Percentiles rank a stretch among this genome's conserved stretches.
phyloP scores from a whole-genome alignment of 148 eudicot genomes.

The Camellia sinensis region DNA sequence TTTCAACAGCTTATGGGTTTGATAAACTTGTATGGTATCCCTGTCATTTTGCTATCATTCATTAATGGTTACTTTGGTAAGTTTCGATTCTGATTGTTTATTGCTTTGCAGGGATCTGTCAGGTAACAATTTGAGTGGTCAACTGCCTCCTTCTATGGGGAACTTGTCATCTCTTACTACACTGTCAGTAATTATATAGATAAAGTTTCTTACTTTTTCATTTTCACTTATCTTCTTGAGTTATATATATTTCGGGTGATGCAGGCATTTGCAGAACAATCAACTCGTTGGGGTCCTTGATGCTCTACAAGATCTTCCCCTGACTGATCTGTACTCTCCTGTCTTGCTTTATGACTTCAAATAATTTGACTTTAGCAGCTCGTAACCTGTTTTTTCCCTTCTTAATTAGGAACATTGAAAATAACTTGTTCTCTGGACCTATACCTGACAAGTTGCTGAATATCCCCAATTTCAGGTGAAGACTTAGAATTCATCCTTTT shows the following conservation, averaged over 20 bases:
- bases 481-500: neutral
- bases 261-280: constrained; percentile 88
- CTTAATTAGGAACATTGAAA: constrained; percentile 65
- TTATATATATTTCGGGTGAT: constrained; percentile 9
- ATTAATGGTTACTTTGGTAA: constrained; percentile 5
- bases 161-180: constrained; percentile 58
- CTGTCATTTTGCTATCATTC: neutral
- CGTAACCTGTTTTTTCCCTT: neutral
- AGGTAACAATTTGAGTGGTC: constrained; percentile 65
- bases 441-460: constrained; percentile 64
- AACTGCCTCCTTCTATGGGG: constrained; percentile 83
- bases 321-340: constrained; percentile 57
- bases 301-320: constrained; percentile 78
- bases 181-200: constrained; percentile 53
- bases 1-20: constrained; percentile 59
- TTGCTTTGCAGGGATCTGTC: constrained; percentile 75
- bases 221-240: neutral
- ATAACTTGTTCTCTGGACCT: constrained; percentile 91
- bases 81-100: neutral
- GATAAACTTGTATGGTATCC: constrained; percentile 57
- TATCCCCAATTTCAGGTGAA: constrained; percentile 83
- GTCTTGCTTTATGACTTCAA: neutral
- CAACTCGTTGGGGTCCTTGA: constrained; percentile 63
- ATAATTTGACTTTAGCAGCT: neutral
- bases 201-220: neutral